Evolutionary conservation across 2,329 filamentous ascomycete genomes (phyloP).

Genomic region (Hymenoscyphus albidus): DNA sequence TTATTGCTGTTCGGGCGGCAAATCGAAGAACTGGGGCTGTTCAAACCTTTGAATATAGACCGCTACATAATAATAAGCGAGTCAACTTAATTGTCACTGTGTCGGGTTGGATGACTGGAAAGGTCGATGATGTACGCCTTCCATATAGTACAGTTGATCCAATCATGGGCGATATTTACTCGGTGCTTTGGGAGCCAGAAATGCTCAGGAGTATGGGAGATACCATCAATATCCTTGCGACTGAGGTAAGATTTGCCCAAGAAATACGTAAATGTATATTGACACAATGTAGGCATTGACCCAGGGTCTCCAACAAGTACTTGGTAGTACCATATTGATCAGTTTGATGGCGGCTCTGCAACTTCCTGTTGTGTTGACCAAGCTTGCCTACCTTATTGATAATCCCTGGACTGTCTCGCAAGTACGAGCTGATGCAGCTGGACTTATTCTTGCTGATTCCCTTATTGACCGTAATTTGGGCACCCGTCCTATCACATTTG

Average conservation of each 20-base stretch:
- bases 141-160: conserved; percentile 96
- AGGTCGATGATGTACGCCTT: conserved; percentile 90
- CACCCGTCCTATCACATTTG: conserved; percentile 83
- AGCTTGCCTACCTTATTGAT: conserved; percentile 93
- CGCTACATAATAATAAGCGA: conserved; percentile 95
- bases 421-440: conserved; percentile 81
- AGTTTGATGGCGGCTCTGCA: conserved; percentile 90
- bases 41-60: conserved; percentile 93
- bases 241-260: conserved; percentile 63
- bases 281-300: conserved; percentile 70
- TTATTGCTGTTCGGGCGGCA: conserved; percentile 84
- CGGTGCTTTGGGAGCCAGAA: conserved; percentile 94
- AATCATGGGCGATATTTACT: conserved; percentile 97
- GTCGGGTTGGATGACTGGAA: conserved; percentile 97
- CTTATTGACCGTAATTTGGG: conserved; percentile 88
- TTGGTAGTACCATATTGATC: conserved; percentile 84
- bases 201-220: conserved; percentile 98
- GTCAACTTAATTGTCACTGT: conserved; percentile 94
- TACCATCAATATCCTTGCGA: conserved; percentile 96
- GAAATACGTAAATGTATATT: conserved; percentile 21
- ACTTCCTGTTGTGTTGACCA: conserved; percentile 87
- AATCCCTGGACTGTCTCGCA: conserved; percentile 98
- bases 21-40: conserved; percentile 84
- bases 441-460: conserved; percentile 90
- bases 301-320: conserved; percentile 90